Base-by-base conservation (phyloP, 2,329 filamentous ascomycete species). In the Claviceps monticola region DNA sequence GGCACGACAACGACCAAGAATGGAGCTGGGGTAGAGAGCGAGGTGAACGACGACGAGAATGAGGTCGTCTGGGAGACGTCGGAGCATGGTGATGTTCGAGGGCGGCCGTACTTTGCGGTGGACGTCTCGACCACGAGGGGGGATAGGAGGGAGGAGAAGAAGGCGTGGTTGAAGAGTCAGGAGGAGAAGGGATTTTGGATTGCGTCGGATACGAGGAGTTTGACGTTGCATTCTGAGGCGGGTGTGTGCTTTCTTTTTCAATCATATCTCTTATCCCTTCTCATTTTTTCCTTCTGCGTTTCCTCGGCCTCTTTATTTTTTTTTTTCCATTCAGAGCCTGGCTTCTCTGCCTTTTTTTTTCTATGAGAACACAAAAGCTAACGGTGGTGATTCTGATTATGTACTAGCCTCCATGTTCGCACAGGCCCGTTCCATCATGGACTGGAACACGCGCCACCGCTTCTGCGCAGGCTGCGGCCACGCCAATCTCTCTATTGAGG, bases 371-470 rank as follows among this genome's bases (percentile, higher is more conserved):
- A 26, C 19, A 19, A 36, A 17, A 6, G 7, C 23, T 46, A 36
- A 46, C n/a, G 14, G 13, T 8, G 7, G 13, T 8, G 7, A 11
- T 17, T 43, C 4, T 43, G 17, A 21, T 11, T 2, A 19, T 26
- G 36, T 7, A 19, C 1, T n/a, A 93, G 93, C 90, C 54, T 88
- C 90, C 48, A 86, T 95, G 46, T 95, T 89, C 59, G 91, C 88
- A 14, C 88, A 95, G 68, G 87, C 89, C 7, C 83, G 91, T 51
- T 86, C 89, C 46, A 75, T 96, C 26, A 74, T 94, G 38, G 93
- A 97, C 71, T 98, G 93, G 93, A 97, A 98, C 70, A 76, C 76
- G 26, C 85, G 91, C 49, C 95, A 95, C 68, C 86, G 84, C 34
- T 98, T 88, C 74, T 98, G 93, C 67, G 89, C 83, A 36, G 84